These are phyloP conservation scores for Chaetomiaceae sp. DNA, from an alignment of 2,329 filamentous ascomycete species.

Conservation along the genomic window DNA sequence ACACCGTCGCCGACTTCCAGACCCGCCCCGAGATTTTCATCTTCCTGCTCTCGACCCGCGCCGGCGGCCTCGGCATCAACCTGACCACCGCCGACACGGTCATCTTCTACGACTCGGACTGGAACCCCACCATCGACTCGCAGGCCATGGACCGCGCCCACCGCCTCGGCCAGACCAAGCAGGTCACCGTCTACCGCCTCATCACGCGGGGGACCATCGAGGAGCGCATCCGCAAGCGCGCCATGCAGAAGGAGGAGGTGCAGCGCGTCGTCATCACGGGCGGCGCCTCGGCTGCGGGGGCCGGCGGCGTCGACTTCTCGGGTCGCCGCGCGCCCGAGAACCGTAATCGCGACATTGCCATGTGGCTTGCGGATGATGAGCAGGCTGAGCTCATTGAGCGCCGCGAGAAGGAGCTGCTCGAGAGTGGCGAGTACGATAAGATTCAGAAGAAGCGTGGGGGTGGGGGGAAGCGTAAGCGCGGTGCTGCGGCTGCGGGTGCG, in stretches of 20 bases:
- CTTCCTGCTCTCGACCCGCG: slow-evolving; percentile 91
- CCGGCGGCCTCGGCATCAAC: slow-evolving; percentile 97
- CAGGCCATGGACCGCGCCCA: slow-evolving; percentile 99
- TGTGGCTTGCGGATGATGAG: slow-evolving; percentile 98
- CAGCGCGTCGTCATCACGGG: slow-evolving; percentile 95
- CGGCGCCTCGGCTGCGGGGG: slow-evolving; percentile 45
- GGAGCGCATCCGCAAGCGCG: slow-evolving; percentile 94
- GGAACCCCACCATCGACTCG: slow-evolving; percentile 98
- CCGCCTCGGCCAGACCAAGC: slow-evolving; percentile 89
- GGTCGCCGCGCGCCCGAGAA: slow-evolving; percentile 82
- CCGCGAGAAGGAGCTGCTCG: slow-evolving; percentile 79
- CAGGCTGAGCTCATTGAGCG: slow-evolving; percentile 90
- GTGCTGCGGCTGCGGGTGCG: too few species aligned
- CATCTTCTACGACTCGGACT: slow-evolving; percentile 99
- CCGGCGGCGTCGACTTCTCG: slow-evolving; percentile 90
- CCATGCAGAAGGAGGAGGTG: slow-evolving; percentile 96
- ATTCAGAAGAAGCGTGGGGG: slow-evolving; percentile 48
- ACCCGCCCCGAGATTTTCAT: slow-evolving; percentile 92
- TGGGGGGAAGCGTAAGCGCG: slow-evolving; percentile 54
- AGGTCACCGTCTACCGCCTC: slow-evolving; percentile 95
- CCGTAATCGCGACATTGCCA: slow-evolving; percentile 93
- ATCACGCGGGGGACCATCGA: slow-evolving; percentile 97
- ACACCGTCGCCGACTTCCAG: slow-evolving; percentile 96
- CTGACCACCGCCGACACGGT: slow-evolving; percentile 94
- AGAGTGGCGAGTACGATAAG: slow-evolving; percentile 62